phyloP scores from a whole-genome alignment of 495 filamentous ascomycete species.

The Penicillium antarcticum region DNA sequence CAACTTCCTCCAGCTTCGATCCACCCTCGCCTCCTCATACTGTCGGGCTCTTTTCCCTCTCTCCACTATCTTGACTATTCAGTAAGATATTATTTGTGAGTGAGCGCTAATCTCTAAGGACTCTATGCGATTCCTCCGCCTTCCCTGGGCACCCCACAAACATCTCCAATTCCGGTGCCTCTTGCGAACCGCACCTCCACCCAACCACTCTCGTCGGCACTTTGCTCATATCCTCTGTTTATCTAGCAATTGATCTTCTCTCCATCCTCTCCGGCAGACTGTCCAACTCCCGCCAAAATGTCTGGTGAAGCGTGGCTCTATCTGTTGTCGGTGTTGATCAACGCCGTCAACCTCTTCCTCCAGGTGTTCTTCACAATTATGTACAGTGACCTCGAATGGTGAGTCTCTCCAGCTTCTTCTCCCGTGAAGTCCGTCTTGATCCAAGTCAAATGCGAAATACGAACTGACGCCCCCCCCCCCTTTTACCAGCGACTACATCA shows the following conservation, averaged over 20 bases:
- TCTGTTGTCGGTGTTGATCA: slow-evolving; percentile 96
- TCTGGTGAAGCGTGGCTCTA: slow-evolving; percentile 99
- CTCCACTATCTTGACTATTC: not conserved
- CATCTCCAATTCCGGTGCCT: slow-evolving; percentile 26
- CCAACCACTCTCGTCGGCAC: slow-evolving; percentile 2
- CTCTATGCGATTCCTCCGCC: slow-evolving; percentile 19
- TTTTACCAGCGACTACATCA: slow-evolving; percentile 89
- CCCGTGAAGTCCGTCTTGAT: too few relatives aligned
- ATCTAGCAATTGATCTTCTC: slow-evolving; percentile 8
- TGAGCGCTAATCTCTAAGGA: slow-evolving; percentile 3
- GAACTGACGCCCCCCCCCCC: slow-evolving; percentile 13
- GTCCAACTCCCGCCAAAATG: slow-evolving; percentile 59
- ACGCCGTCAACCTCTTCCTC: slow-evolving; percentile 99
- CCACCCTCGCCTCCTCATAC: slow-evolving; percentile 6
- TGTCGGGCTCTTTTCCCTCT: not conserved
- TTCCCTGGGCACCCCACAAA: slow-evolving; percentile 26
- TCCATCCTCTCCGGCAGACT: not conserved
- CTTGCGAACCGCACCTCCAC: slow-evolving; percentile 10
- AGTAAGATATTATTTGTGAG: slow-evolving; percentile 19
- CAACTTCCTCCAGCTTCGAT: slow-evolving; percentile 3
- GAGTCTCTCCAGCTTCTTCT: slow-evolving; percentile 31
- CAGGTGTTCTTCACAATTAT: slow-evolving; percentile 99
- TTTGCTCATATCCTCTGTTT: slow-evolving; percentile 6
- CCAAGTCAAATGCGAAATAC: slow-evolving; percentile 3
- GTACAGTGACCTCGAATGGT: slow-evolving; percentile 99